A percentile compares a stretch with the other conserved stretches of the same genome.
Evolutionary conservation across 1,284 basidiomycete genomes (phyloP).

Genomic region (Irpex sp.): DNA sequence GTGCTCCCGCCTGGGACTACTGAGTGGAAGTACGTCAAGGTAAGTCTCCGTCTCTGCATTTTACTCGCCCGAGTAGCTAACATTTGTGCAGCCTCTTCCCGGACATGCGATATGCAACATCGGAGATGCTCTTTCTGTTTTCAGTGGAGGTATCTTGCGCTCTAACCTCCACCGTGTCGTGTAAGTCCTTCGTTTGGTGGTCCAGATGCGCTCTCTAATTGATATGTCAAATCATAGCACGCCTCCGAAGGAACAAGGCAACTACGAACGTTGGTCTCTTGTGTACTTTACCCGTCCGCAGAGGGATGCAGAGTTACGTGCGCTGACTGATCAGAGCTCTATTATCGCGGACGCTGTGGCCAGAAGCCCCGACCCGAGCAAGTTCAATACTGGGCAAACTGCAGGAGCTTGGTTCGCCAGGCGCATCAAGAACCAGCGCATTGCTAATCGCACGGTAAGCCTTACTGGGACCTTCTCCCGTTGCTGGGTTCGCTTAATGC

Average conservation of each 20-base stretch:
- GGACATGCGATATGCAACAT: conserved; percentile 37
- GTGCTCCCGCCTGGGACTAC: conserved; percentile 60
- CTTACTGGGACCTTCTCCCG: no score
- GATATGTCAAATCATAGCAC: conserved; percentile 17
- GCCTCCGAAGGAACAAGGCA: conserved; percentile 27
- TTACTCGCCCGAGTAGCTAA: background rate
- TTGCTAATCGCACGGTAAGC: conserved; percentile 27
- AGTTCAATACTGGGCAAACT: conserved; percentile 23
- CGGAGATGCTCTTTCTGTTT: conserved; percentile 40
- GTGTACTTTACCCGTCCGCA: conserved; percentile 36
- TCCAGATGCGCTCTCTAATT: background rate
- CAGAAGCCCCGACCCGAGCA: conserved; percentile 14
- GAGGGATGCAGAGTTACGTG: conserved; percentile 21
- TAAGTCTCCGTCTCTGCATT: conserved; percentile 20
- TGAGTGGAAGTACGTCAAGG: conserved; percentile 70
- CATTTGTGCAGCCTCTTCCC: conserved; percentile 26
- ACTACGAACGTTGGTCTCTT: conserved; percentile 30
- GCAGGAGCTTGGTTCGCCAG: conserved; percentile 28
- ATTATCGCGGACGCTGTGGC: conserved; percentile 24
- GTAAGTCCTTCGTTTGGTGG: conserved; percentile 12
- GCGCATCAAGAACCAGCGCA: conserved; percentile 25
- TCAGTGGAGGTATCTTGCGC: conserved; percentile 37
- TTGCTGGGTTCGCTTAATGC: no score
- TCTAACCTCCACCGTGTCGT: conserved; percentile 36
- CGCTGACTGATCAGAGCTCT: conserved; percentile 21